phyloP scores from a whole-genome alignment of 2,329 filamentous ascomycete genomes.

The Dothideomycetes sp. region DNA sequence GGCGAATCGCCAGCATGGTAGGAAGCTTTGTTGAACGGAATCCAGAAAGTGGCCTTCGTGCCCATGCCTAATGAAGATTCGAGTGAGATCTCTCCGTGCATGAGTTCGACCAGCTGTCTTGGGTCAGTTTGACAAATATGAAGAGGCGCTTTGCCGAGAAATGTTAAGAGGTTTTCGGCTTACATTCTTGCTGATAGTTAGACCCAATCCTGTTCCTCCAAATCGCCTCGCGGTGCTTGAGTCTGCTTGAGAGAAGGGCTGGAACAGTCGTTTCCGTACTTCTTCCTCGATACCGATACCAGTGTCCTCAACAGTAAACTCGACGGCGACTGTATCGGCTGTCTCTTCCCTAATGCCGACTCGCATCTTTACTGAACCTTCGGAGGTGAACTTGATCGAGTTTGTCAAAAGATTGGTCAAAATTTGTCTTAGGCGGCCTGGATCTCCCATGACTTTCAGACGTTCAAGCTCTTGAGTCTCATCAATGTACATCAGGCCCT shows the following conservation, averaged over 20 bases:
- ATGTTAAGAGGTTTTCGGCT: neutral
- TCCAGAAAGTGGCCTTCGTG: conserved; percentile 67
- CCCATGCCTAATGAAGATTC: conserved; percentile 58
- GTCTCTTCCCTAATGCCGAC: conserved; percentile 57
- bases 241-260: conserved; percentile 74
- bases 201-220: conserved; percentile 66
- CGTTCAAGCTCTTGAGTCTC: conserved; percentile 54
- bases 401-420: conserved; percentile 71
- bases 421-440: conserved; percentile 74
- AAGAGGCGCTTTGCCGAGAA: too few relatives aligned
- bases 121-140: too few relatives aligned
- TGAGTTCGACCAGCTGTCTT: conserved; percentile 56
- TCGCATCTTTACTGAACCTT: conserved; percentile 58
- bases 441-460: conserved; percentile 76
- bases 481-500: conserved; percentile 64
- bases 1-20: conserved; percentile 40
- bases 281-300: conserved; percentile 76
- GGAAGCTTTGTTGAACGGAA: conserved; percentile 65
- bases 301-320: conserved; percentile 66
- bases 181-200: conserved; percentile 71
- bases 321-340: conserved; percentile 55
- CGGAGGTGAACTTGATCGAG: conserved; percentile 64
- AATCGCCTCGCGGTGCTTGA: conserved; percentile 71
- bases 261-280: conserved; percentile 62
- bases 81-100: conserved; percentile 66